phyloP scores from a whole-genome alignment of 1,284 basidiomycete genomes.

The Austroboletus sp. region DNA sequence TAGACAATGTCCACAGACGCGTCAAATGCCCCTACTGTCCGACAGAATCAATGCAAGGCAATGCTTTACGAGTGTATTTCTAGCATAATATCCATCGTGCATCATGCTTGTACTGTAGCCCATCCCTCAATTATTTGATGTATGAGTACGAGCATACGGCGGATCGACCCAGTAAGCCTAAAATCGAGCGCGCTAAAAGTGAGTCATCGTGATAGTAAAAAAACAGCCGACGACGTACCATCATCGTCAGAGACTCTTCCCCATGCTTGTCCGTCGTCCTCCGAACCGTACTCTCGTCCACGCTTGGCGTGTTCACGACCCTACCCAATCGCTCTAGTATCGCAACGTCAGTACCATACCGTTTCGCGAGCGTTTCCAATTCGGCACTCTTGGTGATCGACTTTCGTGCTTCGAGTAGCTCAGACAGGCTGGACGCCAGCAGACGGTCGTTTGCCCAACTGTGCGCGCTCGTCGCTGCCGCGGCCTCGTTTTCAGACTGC shows the following conservation, averaged over 20 bases:
- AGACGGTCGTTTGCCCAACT: constrained; percentile 42
- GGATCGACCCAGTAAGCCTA: constrained; percentile 31
- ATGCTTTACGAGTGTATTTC: constrained; percentile 68
- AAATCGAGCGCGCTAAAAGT: constrained; percentile 14
- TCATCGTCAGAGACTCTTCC: constrained; percentile 53
- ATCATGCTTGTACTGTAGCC: constrained; percentile 11
- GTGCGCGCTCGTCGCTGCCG: not conserved
- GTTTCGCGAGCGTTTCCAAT: constrained; percentile 44
- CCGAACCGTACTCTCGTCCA: constrained; percentile 46
- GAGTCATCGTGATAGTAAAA: too few species aligned
- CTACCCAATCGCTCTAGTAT: constrained; percentile 52
- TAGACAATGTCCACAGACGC: constrained; percentile 41
- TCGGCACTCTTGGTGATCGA: constrained; percentile 29
- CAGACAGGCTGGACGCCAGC: constrained; percentile 49
- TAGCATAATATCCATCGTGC: constrained; percentile 34
- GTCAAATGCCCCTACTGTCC: constrained; percentile 90
- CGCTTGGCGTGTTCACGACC: constrained; percentile 67
- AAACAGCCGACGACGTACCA: constrained; percentile 36
- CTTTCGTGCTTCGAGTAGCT: constrained; percentile 66
- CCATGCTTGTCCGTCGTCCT: constrained; percentile 51
- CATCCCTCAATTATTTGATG: not conserved
- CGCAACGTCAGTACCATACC: constrained; percentile 53
- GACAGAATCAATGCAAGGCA: constrained; percentile 54
- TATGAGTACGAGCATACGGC: not conserved
- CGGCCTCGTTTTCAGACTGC: constrained; percentile 51